Conservation (phyloP, 2,329 filamentous ascomycete genomes). For the Paradendryphiella salina region DNA sequence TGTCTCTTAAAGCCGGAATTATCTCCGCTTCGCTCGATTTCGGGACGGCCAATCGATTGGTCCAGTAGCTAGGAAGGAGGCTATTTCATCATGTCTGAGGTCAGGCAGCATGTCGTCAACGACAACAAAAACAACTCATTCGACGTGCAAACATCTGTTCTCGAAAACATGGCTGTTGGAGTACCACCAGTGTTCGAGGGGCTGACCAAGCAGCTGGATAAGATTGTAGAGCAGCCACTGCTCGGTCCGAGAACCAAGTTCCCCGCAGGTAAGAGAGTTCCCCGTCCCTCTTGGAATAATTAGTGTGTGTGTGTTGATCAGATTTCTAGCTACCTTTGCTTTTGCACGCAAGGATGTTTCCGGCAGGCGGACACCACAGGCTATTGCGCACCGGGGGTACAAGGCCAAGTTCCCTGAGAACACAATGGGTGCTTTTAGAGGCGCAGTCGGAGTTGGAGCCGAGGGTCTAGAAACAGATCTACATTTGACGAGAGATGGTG, state of each 20-base stretch:
- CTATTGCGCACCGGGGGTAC: conserved; percentile 78
- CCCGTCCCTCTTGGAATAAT: neutral
- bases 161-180: conserved; percentile 45
- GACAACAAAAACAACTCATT: conserved; percentile 24
- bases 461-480: conserved; percentile 88
- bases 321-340: conserved; percentile 39
- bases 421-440: conserved; percentile 75
- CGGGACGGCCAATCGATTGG: conserved; percentile 11
- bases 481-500: conserved; percentile 77
- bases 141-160: conserved; percentile 39
- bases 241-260: conserved; percentile 39
- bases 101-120: conserved; percentile 12
- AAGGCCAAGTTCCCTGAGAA: conserved; percentile 83
- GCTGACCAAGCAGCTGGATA: conserved; percentile 40
- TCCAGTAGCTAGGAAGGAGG: conserved; percentile 6
- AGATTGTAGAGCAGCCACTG: conserved; percentile 42
- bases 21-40: conserved; percentile 16
- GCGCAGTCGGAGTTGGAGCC: conserved; percentile 72
- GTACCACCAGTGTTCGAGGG: conserved; percentile 45
- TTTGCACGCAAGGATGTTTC: conserved; percentile 42
- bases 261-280: conserved; percentile 26
- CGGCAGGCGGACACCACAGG: conserved; percentile 61
- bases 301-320: conserved; percentile 18
- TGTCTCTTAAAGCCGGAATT: conserved; percentile 14
- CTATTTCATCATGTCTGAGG: conserved; percentile 25